Conservation (phyloP, 2,329 filamentous ascomycete genomes). For the Xylaria sp. region DNA sequence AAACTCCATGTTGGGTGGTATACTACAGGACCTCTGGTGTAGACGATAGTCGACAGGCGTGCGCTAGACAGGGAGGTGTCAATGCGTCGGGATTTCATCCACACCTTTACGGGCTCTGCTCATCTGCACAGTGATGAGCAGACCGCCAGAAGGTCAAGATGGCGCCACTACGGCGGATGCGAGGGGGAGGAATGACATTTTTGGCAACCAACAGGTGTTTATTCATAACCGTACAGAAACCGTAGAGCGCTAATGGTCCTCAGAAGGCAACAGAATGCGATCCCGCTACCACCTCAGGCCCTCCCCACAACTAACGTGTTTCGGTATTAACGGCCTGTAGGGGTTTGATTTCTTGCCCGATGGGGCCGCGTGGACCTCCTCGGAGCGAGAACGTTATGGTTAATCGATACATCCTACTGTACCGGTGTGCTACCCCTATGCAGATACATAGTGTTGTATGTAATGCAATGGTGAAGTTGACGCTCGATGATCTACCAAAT, state of each 20-base stretch:
- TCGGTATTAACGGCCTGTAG: constrained; percentile 30
- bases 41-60: constrained; percentile 7
- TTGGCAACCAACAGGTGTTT: constrained; percentile 21
- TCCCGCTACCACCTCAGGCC: constrained; percentile 29
- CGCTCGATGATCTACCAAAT: not conserved
- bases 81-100: constrained; percentile 39
- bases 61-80: constrained; percentile 27
- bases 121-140: constrained; percentile 31
- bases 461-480: not conserved
- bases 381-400: constrained; percentile 8
- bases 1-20: constrained; percentile 1
- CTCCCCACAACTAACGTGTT: constrained; percentile 21
- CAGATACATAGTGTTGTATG: not conserved
- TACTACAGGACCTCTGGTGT: too few species aligned
- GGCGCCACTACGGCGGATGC: constrained; percentile 34
- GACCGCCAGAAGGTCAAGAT: constrained; percentile 39
- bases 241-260: constrained; percentile 12
- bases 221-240: constrained; percentile 8
- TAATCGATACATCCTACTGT: constrained; percentile 2
- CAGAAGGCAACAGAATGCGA: constrained; percentile 37
- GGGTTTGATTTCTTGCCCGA: constrained; percentile 32
- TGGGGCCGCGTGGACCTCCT: constrained; percentile 27
- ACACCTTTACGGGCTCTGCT: constrained; percentile 37
- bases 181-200: constrained; percentile 15
- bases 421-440: not conserved